Percentiles rank a stretch among this genome's conserved stretches.
These are phyloP conservation scores for Solanum stenotomum DNA, from an alignment of 257 asterid genomes.

Conservation along the genomic window DNA sequence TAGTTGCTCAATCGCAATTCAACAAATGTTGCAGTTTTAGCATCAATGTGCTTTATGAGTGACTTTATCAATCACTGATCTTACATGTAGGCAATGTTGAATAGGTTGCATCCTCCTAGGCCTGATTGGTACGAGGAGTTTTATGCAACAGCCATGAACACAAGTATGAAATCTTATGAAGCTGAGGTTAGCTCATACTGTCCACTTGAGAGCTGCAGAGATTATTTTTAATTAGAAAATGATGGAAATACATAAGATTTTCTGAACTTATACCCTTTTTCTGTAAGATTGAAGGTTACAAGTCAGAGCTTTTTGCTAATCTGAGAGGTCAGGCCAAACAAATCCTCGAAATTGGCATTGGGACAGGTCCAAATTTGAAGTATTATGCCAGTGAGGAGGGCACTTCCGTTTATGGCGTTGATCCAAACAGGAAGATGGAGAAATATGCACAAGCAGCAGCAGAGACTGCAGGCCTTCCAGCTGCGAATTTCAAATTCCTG, in stretches of 20 bases:
- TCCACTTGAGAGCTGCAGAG: neutral
- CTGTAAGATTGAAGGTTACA: conserved; percentile 68
- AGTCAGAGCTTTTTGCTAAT: conserved; percentile 50
- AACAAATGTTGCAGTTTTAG: neutral
- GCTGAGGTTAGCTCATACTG: conserved; percentile 49
- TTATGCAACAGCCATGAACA: conserved; percentile 56
- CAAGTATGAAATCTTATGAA: conserved; percentile 50
- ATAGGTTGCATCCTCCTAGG: conserved; percentile 67
- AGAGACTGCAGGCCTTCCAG: conserved; percentile 47
- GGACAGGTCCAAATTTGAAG: conserved; percentile 84
- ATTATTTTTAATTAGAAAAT: neutral
- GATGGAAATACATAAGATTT: neutral
- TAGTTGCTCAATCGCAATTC: neutral
- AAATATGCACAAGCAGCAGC: conserved; percentile 71
- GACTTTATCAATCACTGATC: neutral
- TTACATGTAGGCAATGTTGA: conserved; percentile 46
- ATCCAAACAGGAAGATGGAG: conserved; percentile 83
- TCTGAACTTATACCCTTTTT: neutral
- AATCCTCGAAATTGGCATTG: conserved; percentile 76
- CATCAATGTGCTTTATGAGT: neutral
- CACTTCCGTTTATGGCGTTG: conserved; percentile 52
- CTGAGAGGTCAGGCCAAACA: conserved; percentile 55
- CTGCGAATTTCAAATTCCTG: conserved; percentile 44
- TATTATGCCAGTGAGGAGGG: conserved; percentile 53
- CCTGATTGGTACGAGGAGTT: conserved; percentile 96